Evolutionary conservation across 2,329 filamentous ascomycete species (phyloP), one percentile per base, ranked within the genome.

Genomic region (Pseudonectria foliicola): DNA sequence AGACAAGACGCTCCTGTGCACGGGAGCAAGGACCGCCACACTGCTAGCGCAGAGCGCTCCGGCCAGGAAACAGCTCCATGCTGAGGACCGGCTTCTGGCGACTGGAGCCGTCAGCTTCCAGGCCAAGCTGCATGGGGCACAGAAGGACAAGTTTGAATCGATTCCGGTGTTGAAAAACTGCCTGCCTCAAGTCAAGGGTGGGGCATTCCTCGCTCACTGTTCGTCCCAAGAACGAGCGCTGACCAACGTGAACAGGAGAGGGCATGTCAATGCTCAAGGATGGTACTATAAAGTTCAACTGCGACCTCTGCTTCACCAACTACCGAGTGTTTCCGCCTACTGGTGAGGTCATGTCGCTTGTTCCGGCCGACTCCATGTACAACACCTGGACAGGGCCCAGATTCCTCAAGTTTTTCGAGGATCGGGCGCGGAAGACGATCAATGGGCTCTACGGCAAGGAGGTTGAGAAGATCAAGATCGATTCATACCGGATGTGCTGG

Each of bases 261-360:
- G 59, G 61, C 32, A 64, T 66, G 61, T 64, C 61, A 7, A 64
- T 64, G 11, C 69, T 70, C 7, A 44, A 53, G 4, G 59, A 69
- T 23, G 67, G 70, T 2, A 59, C 71, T 3, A 63, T 81, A 39
- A 81, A 81, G 52, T 77, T 78, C 59, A 79, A 76, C 39, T 75
- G 75, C 48, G 66, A 77, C 32, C 64, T 68, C 13, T 75, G 73
- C 35, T 73, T 80, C 48, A 73, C 66, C 27, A 78, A 79, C 49
- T 71, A 64, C 6, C 52, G 65, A 15, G 57, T 56, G 0, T 64
- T 66, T 41, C 65, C 68, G 1, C 35, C 57, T 3, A 70, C 68
- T 2, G 71, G 71, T 2, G 64, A 69, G 40, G 56, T 53, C 31
- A 72, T 80, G 45, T 77, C 74, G 1, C 56, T 69, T 2, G 72